Evolutionary conservation across 208 protist species (phyloP), one percentile per base, ranked within the genome.

Genomic region (Strigomonas culicis): DNA sequence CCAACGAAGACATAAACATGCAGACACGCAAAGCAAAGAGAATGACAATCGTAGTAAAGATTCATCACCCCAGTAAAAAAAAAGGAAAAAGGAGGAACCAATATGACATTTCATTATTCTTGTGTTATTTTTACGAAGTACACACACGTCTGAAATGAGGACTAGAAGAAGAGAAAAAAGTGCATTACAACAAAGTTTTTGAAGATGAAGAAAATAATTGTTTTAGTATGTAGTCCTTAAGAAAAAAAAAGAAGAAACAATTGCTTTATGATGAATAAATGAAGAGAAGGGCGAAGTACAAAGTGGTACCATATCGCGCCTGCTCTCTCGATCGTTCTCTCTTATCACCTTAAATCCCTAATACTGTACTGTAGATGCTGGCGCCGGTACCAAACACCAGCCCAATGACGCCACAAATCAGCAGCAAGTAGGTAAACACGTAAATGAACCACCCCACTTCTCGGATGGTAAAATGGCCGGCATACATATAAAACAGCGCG

Each of bases 401-500:
- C 21, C 30, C 64, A 43, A 80, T 60, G 2, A 80, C 69, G 30
- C 74, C 74, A 25, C 60, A 57, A 30, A 80, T 68, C 1, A 80
- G 55, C n/a, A 80, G 44, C 4, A 69, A 27, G 60, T 85, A 88
- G 17, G 82, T 85, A 60, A 76, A 72, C 46, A 80, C 58, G 63
- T 80, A 84, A 27, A 72, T 77, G 41, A 85, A 80, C 66, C 63
- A 79, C 30, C 72, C 70, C 39, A 75, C 70, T 30, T 75, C 71
- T 25, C 19, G 36, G 47, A 77, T 30, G 21, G 65, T 74, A 71
- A 80, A 89, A 61, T 59, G 59, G 46, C 79, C 79, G 11, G 79
- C 67, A 63, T 89, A 86, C 76, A 85, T 84, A 51, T 75, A 73
- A 60, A 83, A 80, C 17, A 89, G 68, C 34, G 79, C 69, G 3